Percentiles rank a stretch among this genome's conserved stretches.
These are phyloP conservation scores for Paracoccidioides brasiliensis DNA, from an alignment of 2,329 filamentous ascomycete species.

Conservation along the genomic window DNA sequence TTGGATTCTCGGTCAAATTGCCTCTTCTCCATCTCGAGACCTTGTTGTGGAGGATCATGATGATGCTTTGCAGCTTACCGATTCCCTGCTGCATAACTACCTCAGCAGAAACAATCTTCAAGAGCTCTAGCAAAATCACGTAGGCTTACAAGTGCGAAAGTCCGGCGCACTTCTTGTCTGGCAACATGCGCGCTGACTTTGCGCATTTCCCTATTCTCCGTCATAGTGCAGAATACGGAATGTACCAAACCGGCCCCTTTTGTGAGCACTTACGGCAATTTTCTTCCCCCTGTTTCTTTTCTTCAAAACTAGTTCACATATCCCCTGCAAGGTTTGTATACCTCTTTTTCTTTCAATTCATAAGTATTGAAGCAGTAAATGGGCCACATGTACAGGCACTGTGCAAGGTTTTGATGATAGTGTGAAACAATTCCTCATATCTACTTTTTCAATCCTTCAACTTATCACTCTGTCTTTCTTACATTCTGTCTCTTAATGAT, in stretches of 20 bases:
- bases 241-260: conserved; percentile 27
- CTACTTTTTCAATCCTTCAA: conserved; percentile 26
- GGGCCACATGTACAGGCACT: conserved; percentile 13
- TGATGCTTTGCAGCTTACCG: conserved; percentile 6
- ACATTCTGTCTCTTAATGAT: conserved; percentile 22
- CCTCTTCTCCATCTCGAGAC: conserved; percentile 13
- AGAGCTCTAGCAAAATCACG: conserved; percentile 6
- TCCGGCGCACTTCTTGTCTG: conserved; percentile 13
- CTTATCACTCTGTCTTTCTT: conserved; percentile 28
- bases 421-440: conserved; percentile 17
- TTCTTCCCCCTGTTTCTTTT: background rate
- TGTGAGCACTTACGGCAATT: conserved; percentile 15
- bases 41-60: background rate
- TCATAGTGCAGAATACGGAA: conserved; percentile 30
- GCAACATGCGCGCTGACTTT: conserved; percentile 17
- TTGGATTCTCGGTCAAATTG: conserved; percentile 24
- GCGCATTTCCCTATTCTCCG: conserved; percentile 30
- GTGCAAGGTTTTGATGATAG: conserved; percentile 3
- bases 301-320: background rate
- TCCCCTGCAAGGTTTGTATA: conserved; percentile 23
- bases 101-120: background rate
- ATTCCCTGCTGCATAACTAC: background rate
- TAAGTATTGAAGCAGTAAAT: conserved; percentile 26
- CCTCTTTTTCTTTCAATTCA: conserved; percentile 31
- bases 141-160: conserved; percentile 6